Evolutionary conservation across 257 asterid genomes (phyloP), one percentile per base, ranked within the genome.

Genomic region (Rhazya stricta): DNA sequence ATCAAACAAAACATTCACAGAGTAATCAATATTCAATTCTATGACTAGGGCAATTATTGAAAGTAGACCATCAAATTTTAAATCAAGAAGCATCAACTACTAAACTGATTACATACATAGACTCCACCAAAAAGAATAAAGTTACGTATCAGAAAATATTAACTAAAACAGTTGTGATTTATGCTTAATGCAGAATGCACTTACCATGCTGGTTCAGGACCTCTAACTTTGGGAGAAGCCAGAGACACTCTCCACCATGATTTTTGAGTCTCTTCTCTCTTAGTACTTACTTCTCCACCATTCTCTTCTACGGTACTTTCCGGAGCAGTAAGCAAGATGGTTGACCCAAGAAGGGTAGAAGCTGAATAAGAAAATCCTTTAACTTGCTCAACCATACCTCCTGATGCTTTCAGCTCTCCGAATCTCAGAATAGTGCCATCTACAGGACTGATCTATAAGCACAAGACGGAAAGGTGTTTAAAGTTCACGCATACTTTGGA

Each of bases 381-480:
- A 43, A 94, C 97, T 90, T 94, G 99, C 80, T 94, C 97, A 81
- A 94, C 92, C 97, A 94, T 91, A 34, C 87, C 91, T 75, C 97
- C 92, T 61, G 90, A 79, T 78, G 94, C 96, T 76, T 81, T 87
- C 83, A 94, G 85, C 89, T 90, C 92, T 3, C 99, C 99, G 68
- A 85, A 89, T 79, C 92, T 92, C 77, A 92, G 80, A 78, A 94
- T 79, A 46, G 88, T 90, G 79, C 99, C 99, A 75, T 94, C 99
- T 62, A 94, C 99, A 41, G 99, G 99, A 87, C 97, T 92, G 67
- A 85, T 84, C 99, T 94, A 81, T 78, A 77, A 62, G 67, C 83
- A 77, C 9, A 73, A 77, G n/a, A 72, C 65, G 76, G 62, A 41
- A 19, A 41, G 34, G 10, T 9, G 23, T 32, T 32, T 30, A 72